Evolutionary conservation across 352 stramenopile genomes (phyloP), one percentile per base, ranked within the genome.

Genomic region (Phytophthora syringae): DNA sequence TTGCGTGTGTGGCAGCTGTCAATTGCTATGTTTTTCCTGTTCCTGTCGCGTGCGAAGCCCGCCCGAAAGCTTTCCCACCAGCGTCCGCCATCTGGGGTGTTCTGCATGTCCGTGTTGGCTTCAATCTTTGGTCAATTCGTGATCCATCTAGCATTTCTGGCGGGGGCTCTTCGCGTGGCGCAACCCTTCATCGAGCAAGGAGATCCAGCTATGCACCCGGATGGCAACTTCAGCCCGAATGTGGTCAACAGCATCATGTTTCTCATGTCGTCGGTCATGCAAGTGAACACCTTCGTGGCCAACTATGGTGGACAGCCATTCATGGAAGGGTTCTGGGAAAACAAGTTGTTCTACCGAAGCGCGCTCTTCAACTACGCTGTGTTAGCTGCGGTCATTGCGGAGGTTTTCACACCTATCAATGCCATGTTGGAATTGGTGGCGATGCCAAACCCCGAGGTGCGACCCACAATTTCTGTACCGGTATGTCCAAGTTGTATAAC

Each of bases 231-330:
- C 76, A 93, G 95, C 56, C 97, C 98, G 3, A 99, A 99, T 70
- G 89, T 98, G 6, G 93, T 99, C 70, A 99, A 99, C 67, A 98
- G 94, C 13, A 96, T 98, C 24, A 98, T 99, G 52, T 99, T 99
- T 79, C 74, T 99, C 10, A 79, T 99, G 52, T 98, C 89, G 49
- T 88, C 92, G 21, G 77, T 98, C 53, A 90, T 95, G 74, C 92
- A 88, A 40, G 86, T 99, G 16, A 99, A 98, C 71, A 98, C 98
- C 3, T 99, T 99, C 66, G 84, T 95, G 6, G 95, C 98, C 7
- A 99, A 99, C 77, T 99, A 99, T 83, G 88, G 94, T 67, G 98
- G 98, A 12, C 86, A 95, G 53, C 98, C 98, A n/a, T 99, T 99
- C 77, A 98, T 99, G 93, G 95, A 99, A 80, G 94, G 88, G 55